These are phyloP conservation scores for Senna tora DNA, from an alignment of 306 rosid genomes.

Conservation along the genomic window DNA sequence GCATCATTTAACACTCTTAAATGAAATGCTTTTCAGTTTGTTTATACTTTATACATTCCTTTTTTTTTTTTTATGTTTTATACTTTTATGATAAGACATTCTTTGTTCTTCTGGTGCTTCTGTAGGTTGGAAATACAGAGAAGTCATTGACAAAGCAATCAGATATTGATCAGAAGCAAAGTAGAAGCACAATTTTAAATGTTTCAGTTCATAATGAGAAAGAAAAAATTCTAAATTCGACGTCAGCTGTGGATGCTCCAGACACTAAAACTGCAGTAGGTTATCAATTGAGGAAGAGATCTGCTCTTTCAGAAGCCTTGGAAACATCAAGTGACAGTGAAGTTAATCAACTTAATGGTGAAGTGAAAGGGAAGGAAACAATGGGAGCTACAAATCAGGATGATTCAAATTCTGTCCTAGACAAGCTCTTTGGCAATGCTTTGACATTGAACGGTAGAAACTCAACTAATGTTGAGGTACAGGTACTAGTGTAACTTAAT, in stretches of 20 bases:
- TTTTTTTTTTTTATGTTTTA: constrained; percentile 37
- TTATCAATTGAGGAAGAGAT: constrained; percentile 48
- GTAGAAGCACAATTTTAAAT: constrained; percentile 50
- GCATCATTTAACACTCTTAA: constrained; percentile 11
- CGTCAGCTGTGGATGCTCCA: constrained; percentile 53
- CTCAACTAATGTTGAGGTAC: constrained; percentile 69
- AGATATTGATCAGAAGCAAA: constrained; percentile 53
- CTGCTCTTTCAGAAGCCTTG: constrained; percentile 55
- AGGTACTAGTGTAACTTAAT: constrained; percentile 42
- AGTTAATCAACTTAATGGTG: constrained; percentile 53
- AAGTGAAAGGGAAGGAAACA: constrained; percentile 52
- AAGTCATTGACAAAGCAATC: constrained; percentile 48
- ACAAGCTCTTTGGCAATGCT: constrained; percentile 69
- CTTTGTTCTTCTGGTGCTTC: constrained; percentile 42
- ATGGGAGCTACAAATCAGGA: constrained; percentile 48
- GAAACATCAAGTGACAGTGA: constrained; percentile 62
- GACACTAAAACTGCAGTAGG: constrained; percentile 46
- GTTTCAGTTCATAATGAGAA: constrained; percentile 49
- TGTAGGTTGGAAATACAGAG: constrained; percentile 62
- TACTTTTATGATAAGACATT: constrained; percentile 32
- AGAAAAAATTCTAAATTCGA: constrained; percentile 46
- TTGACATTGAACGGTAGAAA: constrained; percentile 51
- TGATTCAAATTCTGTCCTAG: constrained; percentile 67
- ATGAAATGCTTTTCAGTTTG: constrained; percentile 24
- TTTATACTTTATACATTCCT: constrained; percentile 19